Percentiles rank a stretch among this genome's conserved stretches.
phyloP scores from a whole-genome alignment of 129 eudicot species.

The Centella asiatica region DNA sequence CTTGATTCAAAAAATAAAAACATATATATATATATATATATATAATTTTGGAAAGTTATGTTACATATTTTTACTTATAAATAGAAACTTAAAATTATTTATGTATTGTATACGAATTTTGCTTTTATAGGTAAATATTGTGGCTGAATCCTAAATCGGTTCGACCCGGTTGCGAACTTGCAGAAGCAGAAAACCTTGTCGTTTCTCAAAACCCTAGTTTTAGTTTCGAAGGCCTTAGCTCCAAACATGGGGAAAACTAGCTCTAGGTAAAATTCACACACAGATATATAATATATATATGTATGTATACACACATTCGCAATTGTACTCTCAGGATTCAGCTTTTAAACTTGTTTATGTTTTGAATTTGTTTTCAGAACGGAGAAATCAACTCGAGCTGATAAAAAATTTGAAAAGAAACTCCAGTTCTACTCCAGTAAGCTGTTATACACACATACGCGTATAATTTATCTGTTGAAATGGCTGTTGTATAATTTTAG shows the following conservation, averaged over 20 bases:
- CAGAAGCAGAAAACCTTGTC: too few species aligned
- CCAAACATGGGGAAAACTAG: conserved; percentile 37
- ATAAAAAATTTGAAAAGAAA: conserved; percentile 65
- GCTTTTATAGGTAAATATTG: too few species aligned
- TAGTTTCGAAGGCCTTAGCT: background rate
- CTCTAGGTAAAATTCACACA: conserved; percentile 14
- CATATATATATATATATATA: too few species aligned
- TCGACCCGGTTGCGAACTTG: too few species aligned
- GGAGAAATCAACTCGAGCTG: conserved; percentile 41
- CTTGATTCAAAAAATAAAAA: too few species aligned
- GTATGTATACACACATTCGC: background rate
- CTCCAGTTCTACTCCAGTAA: conserved; percentile 57
- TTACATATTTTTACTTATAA: too few species aligned
- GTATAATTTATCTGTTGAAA: background rate
- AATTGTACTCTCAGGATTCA: background rate
- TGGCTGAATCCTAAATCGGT: too few species aligned
- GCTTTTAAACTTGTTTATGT: background rate
- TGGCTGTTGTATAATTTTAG: background rate
- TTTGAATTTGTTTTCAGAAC: conserved; percentile 26
- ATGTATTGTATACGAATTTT: too few species aligned
- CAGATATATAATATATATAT: background rate
- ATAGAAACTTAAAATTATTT: too few species aligned
- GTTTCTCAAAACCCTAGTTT: background rate
- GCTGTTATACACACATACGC: too few species aligned
- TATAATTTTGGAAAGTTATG: too few species aligned